Evolutionary conservation across 371 early-diverging fungal species (phyloP).

Genomic region (Haplosporangium sp.): DNA sequence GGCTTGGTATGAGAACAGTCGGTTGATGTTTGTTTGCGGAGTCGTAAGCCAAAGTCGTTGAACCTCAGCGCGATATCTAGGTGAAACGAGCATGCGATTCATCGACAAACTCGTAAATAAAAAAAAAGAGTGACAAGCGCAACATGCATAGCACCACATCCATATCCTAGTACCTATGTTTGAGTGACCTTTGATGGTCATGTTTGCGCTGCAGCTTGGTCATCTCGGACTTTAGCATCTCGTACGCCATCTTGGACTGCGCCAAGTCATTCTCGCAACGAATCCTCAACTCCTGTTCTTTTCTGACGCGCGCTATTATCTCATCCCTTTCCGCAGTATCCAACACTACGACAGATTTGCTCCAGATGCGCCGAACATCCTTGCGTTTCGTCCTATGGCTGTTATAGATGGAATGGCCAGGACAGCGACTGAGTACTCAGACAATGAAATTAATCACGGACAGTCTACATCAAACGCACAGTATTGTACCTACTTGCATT

Average conservation of each 20-base stretch:
- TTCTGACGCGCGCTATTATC: conserved; percentile 16
- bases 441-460: neutral
- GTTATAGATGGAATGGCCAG: neutral
- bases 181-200: conserved; percentile 23
- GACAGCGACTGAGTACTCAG: neutral
- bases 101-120: too few relatives aligned
- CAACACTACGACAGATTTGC: conserved; percentile 34
- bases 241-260: conserved; percentile 43
- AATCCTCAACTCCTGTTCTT: conserved; percentile 22
- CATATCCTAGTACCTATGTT: conserved; percentile 18
- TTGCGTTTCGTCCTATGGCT: conserved; percentile 18
- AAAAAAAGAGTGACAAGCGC: neutral
- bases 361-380: conserved; percentile 53
- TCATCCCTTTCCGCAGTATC: conserved; percentile 44
- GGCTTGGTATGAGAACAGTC: too few relatives aligned
- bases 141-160: neutral
- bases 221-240: conserved; percentile 40
- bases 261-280: conserved; percentile 31
- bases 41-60: too few relatives aligned
- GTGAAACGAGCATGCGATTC: too few relatives aligned
- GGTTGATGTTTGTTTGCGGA: too few relatives aligned
- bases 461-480: neutral
- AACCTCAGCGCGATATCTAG: conserved; percentile 15
- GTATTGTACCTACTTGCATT: conserved; percentile 45
- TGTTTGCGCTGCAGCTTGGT: conserved; percentile 28